Percentiles rank a stretch among this genome's conserved stretches.
Evolutionary conservation across 345 rosid species (phyloP).

Genomic region (Bruguiera sexangula): DNA sequence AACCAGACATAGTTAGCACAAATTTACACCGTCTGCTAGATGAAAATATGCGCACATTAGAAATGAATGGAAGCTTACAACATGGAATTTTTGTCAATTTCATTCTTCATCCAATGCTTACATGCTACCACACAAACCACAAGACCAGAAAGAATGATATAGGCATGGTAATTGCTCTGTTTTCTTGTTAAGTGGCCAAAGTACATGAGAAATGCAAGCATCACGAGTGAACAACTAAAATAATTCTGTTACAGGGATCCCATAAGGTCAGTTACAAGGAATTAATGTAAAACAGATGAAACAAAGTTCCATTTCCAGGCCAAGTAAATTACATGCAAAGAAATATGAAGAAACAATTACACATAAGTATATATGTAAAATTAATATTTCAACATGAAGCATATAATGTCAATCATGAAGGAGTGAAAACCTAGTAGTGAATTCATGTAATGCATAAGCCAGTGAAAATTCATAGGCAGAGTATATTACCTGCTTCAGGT

Average conservation of each 20-base stretch:
- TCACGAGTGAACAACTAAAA: background rate
- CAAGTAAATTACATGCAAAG: background rate
- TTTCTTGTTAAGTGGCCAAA: too few relatives aligned
- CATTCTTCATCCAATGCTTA: too few relatives aligned
- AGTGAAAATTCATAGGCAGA: background rate
- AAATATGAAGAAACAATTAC: background rate
- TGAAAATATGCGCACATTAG: background rate
- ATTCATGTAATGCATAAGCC: conserved; percentile 2
- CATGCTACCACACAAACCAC: too few relatives aligned
- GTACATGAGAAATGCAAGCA: background rate
- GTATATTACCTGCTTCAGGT: conserved; percentile 79
- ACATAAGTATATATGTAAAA: background rate
- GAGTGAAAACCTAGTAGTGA: background rate
- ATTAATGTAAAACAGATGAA: background rate
- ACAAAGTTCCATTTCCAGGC: conserved; percentile 3
- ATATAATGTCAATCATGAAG: background rate
- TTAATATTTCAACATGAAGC: background rate
- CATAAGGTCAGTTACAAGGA: too few relatives aligned
- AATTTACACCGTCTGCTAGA: conserved; percentile 1
- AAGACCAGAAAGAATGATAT: too few relatives aligned
- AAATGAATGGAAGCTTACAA: background rate
- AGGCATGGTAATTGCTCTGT: too few relatives aligned
- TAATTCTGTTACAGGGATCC: too few relatives aligned
- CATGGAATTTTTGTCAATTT: background rate
- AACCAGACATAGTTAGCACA: background rate